A percentile compares a stretch with the other conserved stretches of the same genome.
phyloP scores from a whole-genome alignment of 2,329 filamentous ascomycete species.

The Helotiales sp. region DNA sequence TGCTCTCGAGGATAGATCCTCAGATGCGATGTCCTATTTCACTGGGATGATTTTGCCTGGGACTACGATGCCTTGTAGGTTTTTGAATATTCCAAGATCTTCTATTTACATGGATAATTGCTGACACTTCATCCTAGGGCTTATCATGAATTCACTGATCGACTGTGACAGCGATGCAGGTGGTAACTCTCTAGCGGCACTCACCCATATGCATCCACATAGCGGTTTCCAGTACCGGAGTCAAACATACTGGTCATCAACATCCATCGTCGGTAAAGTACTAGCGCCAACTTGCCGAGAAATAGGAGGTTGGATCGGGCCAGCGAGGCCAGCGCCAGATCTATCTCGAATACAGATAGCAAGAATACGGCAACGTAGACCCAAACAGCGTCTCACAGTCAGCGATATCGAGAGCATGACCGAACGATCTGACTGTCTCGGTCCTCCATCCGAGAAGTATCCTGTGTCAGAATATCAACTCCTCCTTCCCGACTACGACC shows the following conservation, averaged over 20 bases:
- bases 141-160: slow-evolving; percentile 79
- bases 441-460: slow-evolving; percentile 64
- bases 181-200: slow-evolving; percentile 64
- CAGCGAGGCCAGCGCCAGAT: slow-evolving; percentile 70
- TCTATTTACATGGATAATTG: background rate
- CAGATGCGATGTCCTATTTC: slow-evolving; percentile 78
- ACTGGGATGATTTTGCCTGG: slow-evolving; percentile 75
- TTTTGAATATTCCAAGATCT: background rate
- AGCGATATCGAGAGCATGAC: slow-evolving; percentile 69
- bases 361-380: slow-evolving; percentile 64
- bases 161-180: slow-evolving; percentile 74
- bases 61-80: slow-evolving; percentile 62
- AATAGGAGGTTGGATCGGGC: slow-evolving; percentile 76
- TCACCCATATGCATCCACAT: slow-evolving; percentile 70
- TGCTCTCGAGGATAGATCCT: slow-evolving; percentile 64
- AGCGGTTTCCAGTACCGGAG: slow-evolving; percentile 79
- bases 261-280: slow-evolving; percentile 76
- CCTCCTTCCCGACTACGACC: slow-evolving; percentile 54
- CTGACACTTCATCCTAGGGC: slow-evolving; percentile 45
- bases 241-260: slow-evolving; percentile 77
- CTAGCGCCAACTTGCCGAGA: slow-evolving; percentile 73
- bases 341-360: slow-evolving; percentile 73
- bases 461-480: slow-evolving; percentile 72
- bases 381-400: slow-evolving; percentile 60
- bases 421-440: slow-evolving; percentile 71